Base-by-base conservation (phyloP, 2,329 filamentous ascomycete genomes). In the Phoma sp. region DNA sequence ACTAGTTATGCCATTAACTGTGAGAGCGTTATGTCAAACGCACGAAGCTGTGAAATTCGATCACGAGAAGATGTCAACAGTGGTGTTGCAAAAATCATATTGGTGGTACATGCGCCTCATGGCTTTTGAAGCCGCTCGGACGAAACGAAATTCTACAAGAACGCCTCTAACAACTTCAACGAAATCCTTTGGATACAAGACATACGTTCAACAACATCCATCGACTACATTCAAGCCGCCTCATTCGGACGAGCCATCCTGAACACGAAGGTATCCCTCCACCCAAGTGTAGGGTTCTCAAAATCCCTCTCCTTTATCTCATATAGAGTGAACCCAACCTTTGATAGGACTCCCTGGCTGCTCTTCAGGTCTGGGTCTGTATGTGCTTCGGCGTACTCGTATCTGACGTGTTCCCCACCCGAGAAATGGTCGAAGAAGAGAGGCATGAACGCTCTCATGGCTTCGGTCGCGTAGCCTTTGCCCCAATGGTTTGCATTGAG, bases 261-360 rank as follows among this genome's bases (percentile, higher is more conserved):
- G 50, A 64, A 79, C 0, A 77, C 64, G 32, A 73, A 47, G 2
- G 73, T 74, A 53, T 76, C 74, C 47, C 73, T 64, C 57, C 64
- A 55, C 2, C 74, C 73, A 38, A 75, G 40, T 11, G 67, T 56
- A 11, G 70, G 65, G 51, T 74, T 76, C 37, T 75, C 67, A 51
- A 76, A 76, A 34, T 74, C 71, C 40, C 73, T 74, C 28, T 64
- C 59, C 73, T 76, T 82, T 21, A 60, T 69, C 60, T 78, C 78
- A 36, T 78, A 77, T 30, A 78, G 63, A 60, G 74, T 72, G 58
- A 88, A 86, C 1, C 86, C 85, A 12, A 66, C 72, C 65, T 87
- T 88, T 40, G 68, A 62, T 48, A 90, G 60, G 7, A 90, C 82
- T 3, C 77, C 77, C 53, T 81, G 80, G 60, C 87, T 89, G 3